Percentiles rank a stretch among this genome's conserved stretches.
Evolutionary conservation across 2,329 filamentous ascomycete species (phyloP).

Genomic region (Pyricularia grisea): DNA sequence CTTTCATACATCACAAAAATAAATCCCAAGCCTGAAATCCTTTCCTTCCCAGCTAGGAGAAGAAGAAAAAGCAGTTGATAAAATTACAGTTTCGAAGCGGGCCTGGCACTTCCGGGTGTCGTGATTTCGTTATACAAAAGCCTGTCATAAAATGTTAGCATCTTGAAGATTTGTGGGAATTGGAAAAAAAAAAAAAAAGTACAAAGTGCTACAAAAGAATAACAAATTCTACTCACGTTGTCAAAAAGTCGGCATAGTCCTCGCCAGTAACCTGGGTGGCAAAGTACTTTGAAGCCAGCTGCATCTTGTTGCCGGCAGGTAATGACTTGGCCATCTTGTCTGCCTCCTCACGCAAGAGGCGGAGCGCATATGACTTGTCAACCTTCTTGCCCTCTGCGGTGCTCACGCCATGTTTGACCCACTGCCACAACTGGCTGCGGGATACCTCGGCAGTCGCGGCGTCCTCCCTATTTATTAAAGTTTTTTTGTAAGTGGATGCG

Average conservation of each 20-base stretch:
- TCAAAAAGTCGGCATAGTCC: slow-evolving; percentile 96
- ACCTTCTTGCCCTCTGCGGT: slow-evolving; percentile 86
- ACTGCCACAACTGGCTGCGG: slow-evolving; percentile 93
- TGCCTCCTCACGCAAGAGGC: slow-evolving; percentile 78
- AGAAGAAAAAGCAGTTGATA: background rate
- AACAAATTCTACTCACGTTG: slow-evolving; percentile 45
- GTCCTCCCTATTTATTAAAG: slow-evolving; percentile 54
- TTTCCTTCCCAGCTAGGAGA: background rate
- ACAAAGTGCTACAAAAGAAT: background rate
- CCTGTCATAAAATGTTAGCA: slow-evolving; percentile 30
- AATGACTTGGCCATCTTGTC: slow-evolving; percentile 65
- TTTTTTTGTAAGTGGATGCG: background rate
- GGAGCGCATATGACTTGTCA: slow-evolving; percentile 84
- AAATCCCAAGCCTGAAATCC: background rate
- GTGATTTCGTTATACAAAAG: slow-evolving; percentile 86
- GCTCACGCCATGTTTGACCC: slow-evolving; percentile 64
- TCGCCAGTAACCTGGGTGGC: slow-evolving; percentile 88
- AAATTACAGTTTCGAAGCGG: slow-evolving; percentile 54
- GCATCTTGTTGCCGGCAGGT: slow-evolving; percentile 83
- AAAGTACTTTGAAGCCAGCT: slow-evolving; percentile 87
- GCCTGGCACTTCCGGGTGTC: slow-evolving; percentile 50
- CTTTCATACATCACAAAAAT: background rate
- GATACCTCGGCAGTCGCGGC: slow-evolving; percentile 95
- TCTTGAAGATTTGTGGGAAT: background rate
- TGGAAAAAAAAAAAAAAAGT: slow-evolving; percentile 9